Evolutionary conservation across 148 eudicot genomes (phyloP), one percentile per base, ranked within the genome.

Genomic region (Mesembryanthemum crystallinum): DNA sequence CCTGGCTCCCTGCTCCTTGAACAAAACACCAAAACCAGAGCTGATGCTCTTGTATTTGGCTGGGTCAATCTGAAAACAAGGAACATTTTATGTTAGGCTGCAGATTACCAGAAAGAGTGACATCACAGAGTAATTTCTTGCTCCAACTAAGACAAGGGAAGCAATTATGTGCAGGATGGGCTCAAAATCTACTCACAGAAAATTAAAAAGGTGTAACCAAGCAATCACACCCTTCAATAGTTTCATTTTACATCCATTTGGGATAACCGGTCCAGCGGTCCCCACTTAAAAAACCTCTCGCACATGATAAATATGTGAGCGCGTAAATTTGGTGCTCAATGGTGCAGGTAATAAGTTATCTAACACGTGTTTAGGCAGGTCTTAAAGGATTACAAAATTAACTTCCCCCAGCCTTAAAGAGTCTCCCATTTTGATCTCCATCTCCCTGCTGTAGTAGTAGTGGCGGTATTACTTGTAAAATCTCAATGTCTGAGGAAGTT

Each of bases 31-130:
- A 64, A 93, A 93, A 64, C 98, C 98, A 43, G 98, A 93, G 42
- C 87, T 35, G 79, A 93, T 88, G 85, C 96, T 88, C 88, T 93
- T 90, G 92, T 93, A 93, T 79, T 93, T 90, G 30, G 86, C 78
- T 25, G 98, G 96, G 76, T 93, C 92, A 83, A 93, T 93, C 98
- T 93, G 84, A 29, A 42, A 27, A 69, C 73, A 59, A 30, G 35
- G 37, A 39, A 42, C 32, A 14, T 15, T 52, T 21, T 43, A 13
- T 14, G 60, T 76, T 24, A 71, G 60, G 12, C 30, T 33, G 18
- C 61, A 57, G 8, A 45, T 67, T 14, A 67, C 13, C 32, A 23
- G 29, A 11, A 67, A 1, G n/a, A 25, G 20, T 15, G 24, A 24
- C 21, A 9, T 7, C n/a, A 24, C 2, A 43, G 12, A 12, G 43